A percentile compares a stretch with the other conserved stretches of the same genome.
Conservation (phyloP, 306 rosid species). For the Dryas alaskensis region DNA sequence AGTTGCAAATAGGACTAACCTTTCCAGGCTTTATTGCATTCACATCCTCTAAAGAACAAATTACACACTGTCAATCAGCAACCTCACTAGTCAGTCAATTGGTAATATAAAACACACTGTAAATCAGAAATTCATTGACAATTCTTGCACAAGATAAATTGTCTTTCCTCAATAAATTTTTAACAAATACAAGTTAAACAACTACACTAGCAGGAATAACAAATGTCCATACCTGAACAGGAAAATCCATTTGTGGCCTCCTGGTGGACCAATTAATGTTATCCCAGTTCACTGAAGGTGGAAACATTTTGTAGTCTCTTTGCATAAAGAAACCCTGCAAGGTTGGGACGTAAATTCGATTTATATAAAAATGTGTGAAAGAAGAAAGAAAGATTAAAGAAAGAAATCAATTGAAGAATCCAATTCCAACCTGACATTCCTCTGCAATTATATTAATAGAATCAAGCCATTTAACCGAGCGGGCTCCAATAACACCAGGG, state of each 20-base stretch:
- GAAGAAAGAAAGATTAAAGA: not conserved
- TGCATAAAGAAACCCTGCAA: slow-evolving; percentile 97
- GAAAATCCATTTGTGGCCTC: slow-evolving; percentile 96
- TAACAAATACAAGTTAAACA: too few relatives aligned
- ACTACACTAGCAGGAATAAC: slow-evolving; percentile 10
- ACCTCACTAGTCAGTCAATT: slow-evolving; percentile 12
- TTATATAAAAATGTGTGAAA: slow-evolving; percentile 14
- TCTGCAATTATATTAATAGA: slow-evolving; percentile 61
- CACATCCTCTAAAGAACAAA: slow-evolving; percentile 87
- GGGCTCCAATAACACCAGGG: slow-evolving; percentile 97
- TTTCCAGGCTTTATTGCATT: slow-evolving; percentile 74
- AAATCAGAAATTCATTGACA: not conserved
- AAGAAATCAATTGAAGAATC: slow-evolving; percentile 9
- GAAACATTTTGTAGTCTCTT: slow-evolving; percentile 98
- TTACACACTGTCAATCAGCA: slow-evolving; percentile 69
- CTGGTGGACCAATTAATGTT: slow-evolving; percentile 84
- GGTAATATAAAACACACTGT: not conserved
- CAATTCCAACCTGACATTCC: slow-evolving; percentile 78
- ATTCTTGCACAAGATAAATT: not conserved
- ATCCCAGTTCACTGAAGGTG: slow-evolving; percentile 92
- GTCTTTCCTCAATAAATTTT: not conserved
- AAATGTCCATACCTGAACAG: slow-evolving; percentile 71
- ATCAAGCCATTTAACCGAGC: slow-evolving; percentile 96
- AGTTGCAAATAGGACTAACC: slow-evolving; percentile 45
- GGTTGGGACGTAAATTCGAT: slow-evolving; percentile 11